A percentile compares a stretch with the other conserved stretches of the same genome.
Conservation (phyloP, 2,329 filamentous ascomycete species). For the Monilinia laxa region DNA sequence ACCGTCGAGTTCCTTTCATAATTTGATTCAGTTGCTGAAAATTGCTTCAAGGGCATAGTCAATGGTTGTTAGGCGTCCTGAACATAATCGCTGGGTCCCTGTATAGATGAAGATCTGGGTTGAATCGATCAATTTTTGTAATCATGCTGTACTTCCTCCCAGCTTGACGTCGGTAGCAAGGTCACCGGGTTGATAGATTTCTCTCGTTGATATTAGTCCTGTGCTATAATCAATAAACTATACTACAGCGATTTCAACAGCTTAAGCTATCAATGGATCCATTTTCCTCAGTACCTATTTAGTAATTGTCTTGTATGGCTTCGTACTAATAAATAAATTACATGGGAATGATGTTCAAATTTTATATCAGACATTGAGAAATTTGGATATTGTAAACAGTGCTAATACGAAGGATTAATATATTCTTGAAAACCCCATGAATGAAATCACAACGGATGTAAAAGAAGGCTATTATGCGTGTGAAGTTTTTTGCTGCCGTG, state of each 20-base stretch:
- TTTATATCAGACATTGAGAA: background rate
- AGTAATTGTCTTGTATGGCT: background rate
- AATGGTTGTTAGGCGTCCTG: background rate
- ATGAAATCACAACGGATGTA: background rate
- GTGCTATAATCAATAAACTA: background rate
- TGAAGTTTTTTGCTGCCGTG: too few relatives aligned
- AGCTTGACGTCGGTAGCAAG: background rate
- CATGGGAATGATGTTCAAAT: background rate
- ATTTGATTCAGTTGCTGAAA: background rate
- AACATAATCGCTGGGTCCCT: background rate
- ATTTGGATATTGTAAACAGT: background rate
- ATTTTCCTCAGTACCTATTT: background rate
- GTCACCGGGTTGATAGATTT: background rate
- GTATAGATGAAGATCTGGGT: background rate
- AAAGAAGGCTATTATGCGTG: background rate
- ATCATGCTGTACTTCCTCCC: background rate
- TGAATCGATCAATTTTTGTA: background rate
- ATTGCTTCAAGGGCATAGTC: background rate
- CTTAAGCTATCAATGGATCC: background rate
- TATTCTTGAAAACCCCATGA: background rate
- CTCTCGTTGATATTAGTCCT: background rate
- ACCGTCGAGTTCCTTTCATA: background rate
- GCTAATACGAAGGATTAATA: background rate
- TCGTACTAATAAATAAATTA: background rate
- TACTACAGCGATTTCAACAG: background rate